Base-by-base conservation (phyloP, 148 eudicot species). In the Camellia sinensis region DNA sequence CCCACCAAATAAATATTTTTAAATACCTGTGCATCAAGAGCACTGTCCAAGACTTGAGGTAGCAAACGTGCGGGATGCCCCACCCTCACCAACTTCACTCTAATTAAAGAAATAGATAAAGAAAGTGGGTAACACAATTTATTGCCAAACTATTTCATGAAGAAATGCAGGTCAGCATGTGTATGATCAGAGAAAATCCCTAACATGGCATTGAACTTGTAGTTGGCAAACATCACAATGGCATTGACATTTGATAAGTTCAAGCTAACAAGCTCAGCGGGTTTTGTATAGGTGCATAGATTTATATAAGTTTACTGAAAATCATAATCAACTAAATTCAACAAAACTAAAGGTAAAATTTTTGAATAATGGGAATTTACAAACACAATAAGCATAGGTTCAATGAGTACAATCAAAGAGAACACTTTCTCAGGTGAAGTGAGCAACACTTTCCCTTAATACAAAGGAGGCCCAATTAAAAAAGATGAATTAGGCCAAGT, bases 51-150 rank as follows among this genome's bases (percentile, higher is more conserved):
- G 68, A 95, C 91, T 90, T 95, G 98, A 75, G 98, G 98, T 67
- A 95, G 93, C 82, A 95, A 87, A 81, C 98, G 97, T 71, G 98
- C 98, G 70, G 98, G 98, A 90, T 95, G 98, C 22, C 98, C 98
- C 85, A 95, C 75, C 88, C 98, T 92, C 82, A 95, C 98, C 85
- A 95, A 85, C 86, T 92, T 95, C 79, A 95, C 97, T 85, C 98
- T 95, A 81, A 64, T 73, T 75, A 60, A 82, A 79, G 22, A 76
- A 80, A 80, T 65, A 29, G 53, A 79, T 41, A 76, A 14, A 79
- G 57, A 46, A 63, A 46, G 3, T 15, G 44, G 1, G 37, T 29
- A 29, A 29, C 37, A 29, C 37, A 6, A 60, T 75, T 57, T 56
- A 45, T 9, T 56, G 41, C 43, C 37, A 29, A 29, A 29, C 37